Base-by-base conservation (phyloP, 2,329 filamentous ascomycete genomes). In the Cladophialophora yegresii region DNA sequence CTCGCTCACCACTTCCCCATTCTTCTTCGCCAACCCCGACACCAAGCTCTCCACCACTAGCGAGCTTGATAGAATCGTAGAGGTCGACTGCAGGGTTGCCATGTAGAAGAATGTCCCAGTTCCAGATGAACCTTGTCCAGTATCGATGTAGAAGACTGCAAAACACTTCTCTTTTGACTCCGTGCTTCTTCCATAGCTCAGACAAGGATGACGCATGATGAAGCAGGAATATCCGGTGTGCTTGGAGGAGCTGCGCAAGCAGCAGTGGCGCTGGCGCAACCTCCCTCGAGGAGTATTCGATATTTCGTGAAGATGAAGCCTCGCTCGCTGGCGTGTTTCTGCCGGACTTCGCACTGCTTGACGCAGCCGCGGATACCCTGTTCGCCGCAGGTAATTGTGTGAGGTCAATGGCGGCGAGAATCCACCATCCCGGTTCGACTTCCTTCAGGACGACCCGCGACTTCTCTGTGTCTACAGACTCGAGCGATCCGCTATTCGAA, bases 11-110 rank as follows among this genome's bases (percentile, higher is more conserved):
- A 74, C 93, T 97, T 4, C 93, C 93, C 75, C 92, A 89, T 61
- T 97, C 91, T 78, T 98, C 95, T 75, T 98, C 95, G 20, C 95
- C 95, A 0, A 98, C 95, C 0, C 95, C 95, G 53, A 97, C 86
- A 16, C 95, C 95, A 28, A 98, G 84, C 77, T 98, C 93, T 20
- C 95, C 93, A 36, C 91, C 92, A 6, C 89, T 91, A 12, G 93
- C 91, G 33, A 99, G 82, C 76, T 96, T 96, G 73, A 96, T 87
- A 5, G 91, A 92, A 10, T 89, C 87, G 72, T 92, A 92, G 4
- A 96, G 82, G 67, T 89, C 88, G 0, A 89, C 85, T 1, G 89
- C 87, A 0, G 95, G 95, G 71, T 96, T 97, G 8, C 92, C 93
- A 73, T 93, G 91, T 49, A 99, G 82, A 69, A 96, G 84, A 12